These are phyloP conservation scores for Entrophospora sp. DNA, from an alignment of 192 early-diverging fungal genomes.

Conservation along the genomic window DNA sequence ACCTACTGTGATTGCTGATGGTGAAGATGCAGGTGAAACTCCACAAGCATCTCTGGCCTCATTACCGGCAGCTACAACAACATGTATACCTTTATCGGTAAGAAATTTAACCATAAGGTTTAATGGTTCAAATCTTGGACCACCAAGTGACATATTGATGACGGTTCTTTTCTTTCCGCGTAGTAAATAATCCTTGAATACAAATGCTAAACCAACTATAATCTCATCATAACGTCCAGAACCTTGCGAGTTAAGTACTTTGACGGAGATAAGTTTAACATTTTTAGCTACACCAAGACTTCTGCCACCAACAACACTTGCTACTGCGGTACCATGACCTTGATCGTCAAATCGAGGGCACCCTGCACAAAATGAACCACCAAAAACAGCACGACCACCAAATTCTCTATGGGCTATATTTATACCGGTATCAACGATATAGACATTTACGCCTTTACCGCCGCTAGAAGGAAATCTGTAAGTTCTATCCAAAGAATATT, in stretches of 20 bases:
- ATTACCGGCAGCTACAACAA: constrained; percentile 74
- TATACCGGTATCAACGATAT: constrained; percentile 58
- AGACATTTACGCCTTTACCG: constrained; percentile 46
- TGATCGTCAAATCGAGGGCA: constrained; percentile 39
- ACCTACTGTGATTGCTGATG: constrained; percentile 70
- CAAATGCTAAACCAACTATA: constrained; percentile 41
- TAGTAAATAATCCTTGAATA: not conserved
- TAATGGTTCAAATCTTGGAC: constrained; percentile 36
- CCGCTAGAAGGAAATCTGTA: constrained; percentile 67
- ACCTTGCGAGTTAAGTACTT: constrained; percentile 54
- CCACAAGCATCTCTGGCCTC: constrained; percentile 55
- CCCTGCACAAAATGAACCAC: constrained; percentile 33
- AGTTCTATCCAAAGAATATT: constrained; percentile 23
- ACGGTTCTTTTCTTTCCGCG: not conserved
- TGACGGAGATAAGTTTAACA: constrained; percentile 54
- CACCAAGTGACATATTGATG: constrained; percentile 54
- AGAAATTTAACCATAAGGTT: constrained; percentile 41
- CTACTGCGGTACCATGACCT: constrained; percentile 62
- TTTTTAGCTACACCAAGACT: constrained; percentile 70
- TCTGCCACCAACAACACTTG: constrained; percentile 56
- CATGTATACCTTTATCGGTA: constrained; percentile 52
- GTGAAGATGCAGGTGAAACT: constrained; percentile 40
- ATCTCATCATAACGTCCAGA: constrained; percentile 40
- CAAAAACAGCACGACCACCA: constrained; percentile 61
- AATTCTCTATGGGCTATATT: constrained; percentile 51